Evolutionary conservation across 495 filamentous ascomycete genomes (phyloP), one percentile per base, ranked within the genome.

Genomic region (Barbatosphaeria neglecta): DNA sequence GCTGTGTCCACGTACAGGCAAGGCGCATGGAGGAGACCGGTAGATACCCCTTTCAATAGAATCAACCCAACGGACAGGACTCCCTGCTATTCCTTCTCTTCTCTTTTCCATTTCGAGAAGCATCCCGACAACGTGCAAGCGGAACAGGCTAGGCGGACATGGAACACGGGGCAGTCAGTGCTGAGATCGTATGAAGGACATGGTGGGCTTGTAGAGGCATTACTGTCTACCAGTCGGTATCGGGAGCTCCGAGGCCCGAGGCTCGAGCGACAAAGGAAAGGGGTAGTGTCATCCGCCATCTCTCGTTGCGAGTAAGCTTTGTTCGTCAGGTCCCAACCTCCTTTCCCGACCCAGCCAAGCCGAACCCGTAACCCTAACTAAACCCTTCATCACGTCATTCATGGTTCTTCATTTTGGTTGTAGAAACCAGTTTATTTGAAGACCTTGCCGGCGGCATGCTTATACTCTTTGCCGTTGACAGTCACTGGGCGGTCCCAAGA

Each of bases 391-490:
- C 15, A 35, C 13, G 31, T 35, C 31, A 35, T 35, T 35, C 31
- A 35, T 35, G 13, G 31, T n/a, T n/a, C 45, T 43, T 27, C 17
- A 22, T 50, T 6, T 31, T 23, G 18, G 33, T 24, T 17, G 13
- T 6, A 39, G 17, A 7, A 19, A 1, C 20, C 31, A 20, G 60
- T 74, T 76, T 92, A 98, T 83, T 97, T 98, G 83, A 97, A 97
- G 64, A 95, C 87, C 78, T 99, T 95, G 60, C 93, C 93, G 35
- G 54, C 47, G 61, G 82, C 84, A 73, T 73, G 71, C 55, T 65
- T 55, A 65, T 75, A 89, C 64, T 78, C 80, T 82, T 97, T 93
- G 70, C 81, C 90, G 57, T 81, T 67, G 57, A 87, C 74, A 53
- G 68, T 66, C 55, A 87, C 65, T 48, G 88, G 84, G 70, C 84